Base-by-base conservation (phyloP, 2,329 filamentous ascomycete species). In the Davidsoniella neocaledoniae region DNA sequence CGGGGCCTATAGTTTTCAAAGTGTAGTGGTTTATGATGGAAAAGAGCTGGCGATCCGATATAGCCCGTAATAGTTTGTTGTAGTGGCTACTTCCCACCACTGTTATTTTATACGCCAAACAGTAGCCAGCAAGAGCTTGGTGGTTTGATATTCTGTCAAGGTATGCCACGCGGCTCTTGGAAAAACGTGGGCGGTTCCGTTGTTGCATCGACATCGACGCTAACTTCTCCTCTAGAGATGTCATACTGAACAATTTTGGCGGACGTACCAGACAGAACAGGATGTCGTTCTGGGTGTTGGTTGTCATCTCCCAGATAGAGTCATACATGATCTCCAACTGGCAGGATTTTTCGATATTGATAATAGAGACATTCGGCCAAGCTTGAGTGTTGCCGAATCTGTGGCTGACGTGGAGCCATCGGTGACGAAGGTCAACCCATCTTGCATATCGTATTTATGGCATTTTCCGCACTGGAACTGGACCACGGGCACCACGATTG, bases 241-340 rank as follows among this genome's bases (percentile, higher is more conserved):
- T 38, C 5, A 41, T 46, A n/a, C 58, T 56, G 48, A 73, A 76
- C 47, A 76, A 70, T 1, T 65, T 64, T 0, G 75, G 75, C 1
- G 73, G 66, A 26, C 71, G 67, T 17, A 58, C 63, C 7, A 81
- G 66, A 0, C 74, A 71, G 2, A 80, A 56, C 0, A 69, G 71
- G 14, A 77, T 57, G 0, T 64, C 62, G 53, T 62, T 49, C 54
- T 64, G 46, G 17, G 57, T 33, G 29, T 59, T 59, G 60, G 61
- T 58, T 2, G 74, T 60, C 7, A 71, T 57, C 46, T 73, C 68
- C 25, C 70, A 54, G 29, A 76, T 68, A 1, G 64, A 71, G 17
- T 66, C 64, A 37, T 72, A 69, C 0, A 69, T 63, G 12, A 79
- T 68, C 45, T 74, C 68, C 33, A 77, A 61, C 3, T 64, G 53